Evolutionary conservation across 2,329 filamentous ascomycete genomes (phyloP), one percentile per base, ranked within the genome.

Genomic region (Fusarium brevicatenulatum): DNA sequence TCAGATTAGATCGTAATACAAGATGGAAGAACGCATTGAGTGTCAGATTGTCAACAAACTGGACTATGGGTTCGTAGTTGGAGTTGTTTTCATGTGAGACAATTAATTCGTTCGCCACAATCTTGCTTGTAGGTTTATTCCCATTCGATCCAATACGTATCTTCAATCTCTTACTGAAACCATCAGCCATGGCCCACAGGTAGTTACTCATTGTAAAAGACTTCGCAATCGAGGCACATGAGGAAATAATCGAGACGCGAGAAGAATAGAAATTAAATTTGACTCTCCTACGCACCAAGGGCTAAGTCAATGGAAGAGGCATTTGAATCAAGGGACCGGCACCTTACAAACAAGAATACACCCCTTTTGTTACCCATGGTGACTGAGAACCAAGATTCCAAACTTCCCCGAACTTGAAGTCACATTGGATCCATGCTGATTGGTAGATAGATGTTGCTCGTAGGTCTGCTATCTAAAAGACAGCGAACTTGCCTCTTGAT

Each of bases 301-400:
- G 42, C 32, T 25, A 43, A 28, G 49, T 54, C 37, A 55, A 54
- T 43, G 54, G 44, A 57, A 21, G 28, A 37, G 70, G 46, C 49
- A 73, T 54, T 44, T 73, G 70, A 70, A 71, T 39, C 54, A 70
- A 44, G 36, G 19, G 54, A 66, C n/a, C n/a, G 43, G 19, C 32
- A 40, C 40, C 43, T 30, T 43, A 62, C 16, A 42, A 19, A 21
- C 46, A 67, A 67, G 56, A 34, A 50, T 37, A 40, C 58, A 28
- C 47, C 63, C 58, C 71, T 63, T 71, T 68, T 61, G 67, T 71
- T 71, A 68, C 58, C 52, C 23, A 23, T 43, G 55, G 57, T 60
- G 54, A 74, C 71, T 71, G 28, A 34, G 55, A 74, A 55, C 58
- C 43, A 46, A 56, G 65, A 64, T 44, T 42, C 36, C 37, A 62